Percentiles rank a stretch among this genome's conserved stretches.
Conservation (phyloP, 306 rosid species). For the Ochetophila trinervis region DNA sequence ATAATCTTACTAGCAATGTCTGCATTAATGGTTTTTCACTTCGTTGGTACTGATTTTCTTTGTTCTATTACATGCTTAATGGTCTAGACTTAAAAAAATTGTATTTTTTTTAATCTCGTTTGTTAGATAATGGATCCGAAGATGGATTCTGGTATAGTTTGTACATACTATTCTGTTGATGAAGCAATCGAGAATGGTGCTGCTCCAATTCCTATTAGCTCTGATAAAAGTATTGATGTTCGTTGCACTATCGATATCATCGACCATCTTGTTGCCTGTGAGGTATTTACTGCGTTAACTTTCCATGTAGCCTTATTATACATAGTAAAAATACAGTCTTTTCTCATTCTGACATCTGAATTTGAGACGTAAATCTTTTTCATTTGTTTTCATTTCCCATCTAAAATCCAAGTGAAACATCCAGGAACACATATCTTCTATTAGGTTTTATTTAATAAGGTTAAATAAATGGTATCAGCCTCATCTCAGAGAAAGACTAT, state of each 20-base stretch:
- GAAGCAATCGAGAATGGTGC: conserved; percentile 94
- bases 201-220: conserved; percentile 90
- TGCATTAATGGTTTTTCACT: conserved; percentile 11
- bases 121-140: conserved; percentile 98
- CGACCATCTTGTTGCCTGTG: conserved; percentile 94
- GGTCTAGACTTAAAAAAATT: not conserved
- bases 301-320: conserved; percentile 17
- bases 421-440: too few relatives aligned
- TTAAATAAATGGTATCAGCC: too few relatives aligned
- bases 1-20: not conserved
- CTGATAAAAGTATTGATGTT: conserved; percentile 66
- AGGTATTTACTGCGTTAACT: conserved; percentile 50
- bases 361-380: conserved; percentile 8
- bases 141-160: conserved; percentile 92
- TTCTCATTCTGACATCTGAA: not conserved
- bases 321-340: conserved; percentile 7
- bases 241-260: conserved; percentile 72
- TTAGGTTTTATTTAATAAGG: too few relatives aligned
- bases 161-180: conserved; percentile 81
- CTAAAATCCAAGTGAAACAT: too few relatives aligned
- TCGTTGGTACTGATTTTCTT: not conserved
- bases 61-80: conserved; percentile 1
- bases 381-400: conserved; percentile 10
- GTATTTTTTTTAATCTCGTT: conserved; percentile 10
- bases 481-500: too few relatives aligned